Evolutionary conservation across 1,139 yeast genomes (phyloP), one percentile per base, ranked within the genome.

Genomic region (Suhomyces bolitotheri): DNA sequence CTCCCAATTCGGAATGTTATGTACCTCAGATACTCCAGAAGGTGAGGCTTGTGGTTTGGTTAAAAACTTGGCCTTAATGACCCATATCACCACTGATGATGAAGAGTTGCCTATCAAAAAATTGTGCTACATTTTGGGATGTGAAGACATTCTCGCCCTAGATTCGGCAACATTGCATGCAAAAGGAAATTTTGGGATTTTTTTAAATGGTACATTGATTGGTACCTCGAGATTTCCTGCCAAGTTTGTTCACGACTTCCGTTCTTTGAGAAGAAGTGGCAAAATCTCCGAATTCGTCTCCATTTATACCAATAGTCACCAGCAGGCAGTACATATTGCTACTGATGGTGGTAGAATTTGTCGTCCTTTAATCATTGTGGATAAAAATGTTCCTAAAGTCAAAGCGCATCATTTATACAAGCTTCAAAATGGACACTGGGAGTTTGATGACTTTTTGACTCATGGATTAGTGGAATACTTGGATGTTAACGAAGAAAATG

Each of bases 31-130:
- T 76, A 92, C 99, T 0, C 99, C 99, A 3, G 99, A 92, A 76
- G 99, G 99, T 73, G 99, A 94, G 62, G 98, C 99, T 1, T 92
- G 99, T 79, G 99, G 99, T 54, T 76, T 92, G 60, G 98, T 92
- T 22, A 92, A 92, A 62, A 92, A 92, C 56, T 71, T 92, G 60
- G 98, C 98, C 2, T 73, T 92, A 37, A 92, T 92, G 99, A 92
- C 99, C 11, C 99, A 92, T 64, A 94, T 92, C 54, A 92, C 99
- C 7, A 90, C 98, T 3, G 99, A 92, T 61, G 97, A 88, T 51
- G 99, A 92, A 60, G 97, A 92, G 57, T 85, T 73, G 12, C 97
- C 98, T 10, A 79, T 92, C 29, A 78, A 74, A 47, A 77, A 76
- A 41, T 69, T 90, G 29, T 88, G 97, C 56, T 83, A 71, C 51